A percentile compares a stretch with the other conserved stretches of the same genome.
These are phyloP conservation scores for Phialophora tarda DNA, from an alignment of 2,329 filamentous ascomycete genomes.

Conservation along the genomic window DNA sequence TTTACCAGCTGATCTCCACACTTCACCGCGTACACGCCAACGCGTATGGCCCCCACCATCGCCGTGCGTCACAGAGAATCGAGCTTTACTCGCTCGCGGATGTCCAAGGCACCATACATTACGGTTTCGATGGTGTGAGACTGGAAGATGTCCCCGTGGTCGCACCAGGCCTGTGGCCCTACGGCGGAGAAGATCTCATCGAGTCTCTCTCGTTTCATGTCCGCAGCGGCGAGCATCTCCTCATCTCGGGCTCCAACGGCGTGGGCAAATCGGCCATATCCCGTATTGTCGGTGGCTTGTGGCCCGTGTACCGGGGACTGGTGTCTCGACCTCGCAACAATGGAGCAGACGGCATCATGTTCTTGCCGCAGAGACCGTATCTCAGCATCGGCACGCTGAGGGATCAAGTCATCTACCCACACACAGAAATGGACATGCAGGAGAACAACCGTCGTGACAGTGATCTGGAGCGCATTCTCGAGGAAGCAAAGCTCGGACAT, in stretches of 20 bases:
- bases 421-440: constrained; percentile 92
- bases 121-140: constrained; percentile 91
- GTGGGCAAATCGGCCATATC: constrained; percentile 90
- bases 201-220: constrained; percentile 89
- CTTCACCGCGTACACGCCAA: constrained; percentile 91
- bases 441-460: constrained; percentile 77
- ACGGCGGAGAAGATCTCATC: constrained; percentile 88
- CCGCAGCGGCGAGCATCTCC: constrained; percentile 85
- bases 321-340: constrained; percentile 82
- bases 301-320: constrained; percentile 93
- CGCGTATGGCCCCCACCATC: constrained; percentile 74
- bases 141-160: constrained; percentile 93
- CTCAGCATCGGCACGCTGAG: constrained; percentile 89
- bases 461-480: constrained; percentile 77
- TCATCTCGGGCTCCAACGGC: constrained; percentile 94
- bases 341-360: constrained; percentile 95
- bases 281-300: constrained; percentile 86
- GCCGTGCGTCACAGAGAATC: constrained; percentile 56
- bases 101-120: constrained; percentile 90
- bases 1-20: constrained; percentile 94
- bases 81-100: constrained; percentile 91
- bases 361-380: constrained; percentile 92
- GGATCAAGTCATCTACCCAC: constrained; percentile 97
- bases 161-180: constrained; percentile 84
- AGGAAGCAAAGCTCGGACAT: constrained; percentile 85